Conservation (phyloP, 2,329 filamentous ascomycete species). For the Pseudogymnoascus sp. region DNA sequence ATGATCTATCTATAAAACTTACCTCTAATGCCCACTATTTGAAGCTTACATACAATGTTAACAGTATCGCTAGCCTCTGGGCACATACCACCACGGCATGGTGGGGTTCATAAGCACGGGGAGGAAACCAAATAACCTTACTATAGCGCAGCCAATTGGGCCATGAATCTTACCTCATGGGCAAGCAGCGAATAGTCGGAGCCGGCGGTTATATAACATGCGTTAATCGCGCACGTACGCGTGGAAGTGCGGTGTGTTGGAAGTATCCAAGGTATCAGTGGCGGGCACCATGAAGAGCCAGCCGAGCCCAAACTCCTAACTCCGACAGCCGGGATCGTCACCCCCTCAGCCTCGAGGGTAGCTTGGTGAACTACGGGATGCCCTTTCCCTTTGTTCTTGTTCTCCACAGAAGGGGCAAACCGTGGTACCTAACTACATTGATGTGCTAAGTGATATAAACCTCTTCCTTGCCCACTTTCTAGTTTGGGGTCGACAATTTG, state of each 20-base stretch:
- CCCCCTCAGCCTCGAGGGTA: background rate
- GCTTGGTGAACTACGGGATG: background rate
- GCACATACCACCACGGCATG: background rate
- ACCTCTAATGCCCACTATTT: background rate
- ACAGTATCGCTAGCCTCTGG: background rate
- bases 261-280: background rate
- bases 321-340: background rate
- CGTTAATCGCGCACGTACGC: background rate
- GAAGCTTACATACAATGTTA: background rate
- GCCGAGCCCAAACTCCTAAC: background rate
- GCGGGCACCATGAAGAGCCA: background rate
- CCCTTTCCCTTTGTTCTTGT: background rate
- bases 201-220: background rate
- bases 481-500: background rate
- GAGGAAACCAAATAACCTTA: background rate
- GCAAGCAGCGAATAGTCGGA: background rate
- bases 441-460: background rate
- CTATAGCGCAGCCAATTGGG: background rate
- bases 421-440: background rate
- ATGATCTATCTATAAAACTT: background rate
- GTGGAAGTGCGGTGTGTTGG: background rate
- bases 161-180: background rate
- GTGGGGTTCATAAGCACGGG: background rate
- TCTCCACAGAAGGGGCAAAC: background rate
- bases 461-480: background rate